A percentile compares a stretch with the other conserved stretches of the same genome.
phyloP scores from a whole-genome alignment of 805 yeast species.

The Cyberlindnera xylosilytica region DNA sequence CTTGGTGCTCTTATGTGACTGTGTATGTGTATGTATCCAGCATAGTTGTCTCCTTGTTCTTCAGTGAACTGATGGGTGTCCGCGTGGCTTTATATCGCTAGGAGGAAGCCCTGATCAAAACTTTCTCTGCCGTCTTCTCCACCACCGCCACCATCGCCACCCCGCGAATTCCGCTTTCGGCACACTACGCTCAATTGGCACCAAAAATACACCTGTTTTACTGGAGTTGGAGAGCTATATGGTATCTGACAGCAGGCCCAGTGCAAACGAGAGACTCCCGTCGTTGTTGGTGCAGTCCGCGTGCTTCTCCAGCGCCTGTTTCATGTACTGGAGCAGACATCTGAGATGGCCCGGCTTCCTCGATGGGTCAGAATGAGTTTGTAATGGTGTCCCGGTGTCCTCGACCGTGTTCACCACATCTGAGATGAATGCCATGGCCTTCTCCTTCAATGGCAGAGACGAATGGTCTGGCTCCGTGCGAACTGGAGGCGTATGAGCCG shows the following conservation, averaged over 20 bases:
- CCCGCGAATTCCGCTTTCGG: neutral
- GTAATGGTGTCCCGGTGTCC: neutral
- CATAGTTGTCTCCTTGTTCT: too few relatives aligned
- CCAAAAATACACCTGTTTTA: too few relatives aligned
- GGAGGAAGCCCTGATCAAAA: too few relatives aligned
- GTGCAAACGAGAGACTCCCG: neutral
- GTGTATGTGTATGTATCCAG: too few relatives aligned
- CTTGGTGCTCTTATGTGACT: too few relatives aligned
- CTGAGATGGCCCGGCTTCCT: neutral
- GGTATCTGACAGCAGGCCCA: neutral
- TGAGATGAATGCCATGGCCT: neutral
- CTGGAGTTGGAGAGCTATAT: too few relatives aligned
- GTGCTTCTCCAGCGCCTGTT: neutral
- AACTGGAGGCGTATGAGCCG: neutral
- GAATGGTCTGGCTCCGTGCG: neutral
- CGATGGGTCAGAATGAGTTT: neutral
- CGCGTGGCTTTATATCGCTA: neutral
- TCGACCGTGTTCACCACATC: neutral
- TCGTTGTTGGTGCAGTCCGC: neutral
- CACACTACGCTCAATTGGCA: too few relatives aligned
- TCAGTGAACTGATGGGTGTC: neutral
- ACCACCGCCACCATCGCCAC: neutral
- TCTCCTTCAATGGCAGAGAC: neutral
- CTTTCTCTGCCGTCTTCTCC: neutral
- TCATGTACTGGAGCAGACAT: neutral